phyloP scores from a whole-genome alignment of 2,329 filamentous ascomycete species.

The Fusarium sublunatum region DNA sequence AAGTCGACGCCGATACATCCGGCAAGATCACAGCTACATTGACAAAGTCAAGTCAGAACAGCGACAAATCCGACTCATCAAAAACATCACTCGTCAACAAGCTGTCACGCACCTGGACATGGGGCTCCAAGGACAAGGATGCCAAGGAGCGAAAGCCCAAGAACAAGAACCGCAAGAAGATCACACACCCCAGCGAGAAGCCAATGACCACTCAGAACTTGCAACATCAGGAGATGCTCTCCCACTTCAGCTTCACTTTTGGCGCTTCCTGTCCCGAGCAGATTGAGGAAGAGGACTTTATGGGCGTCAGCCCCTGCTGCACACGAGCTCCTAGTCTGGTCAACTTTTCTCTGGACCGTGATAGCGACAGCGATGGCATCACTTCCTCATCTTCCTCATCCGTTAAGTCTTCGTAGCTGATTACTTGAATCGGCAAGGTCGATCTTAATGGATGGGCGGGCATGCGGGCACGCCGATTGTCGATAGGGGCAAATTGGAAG shows the following conservation, averaged over 20 bases:
- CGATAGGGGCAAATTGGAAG: slow-evolving; percentile 25
- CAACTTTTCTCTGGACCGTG: slow-evolving; percentile 40
- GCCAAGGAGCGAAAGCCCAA: slow-evolving; percentile 48
- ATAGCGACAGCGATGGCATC: slow-evolving; percentile 40
- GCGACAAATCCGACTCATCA: slow-evolving; percentile 41
- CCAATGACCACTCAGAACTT: slow-evolving; percentile 59
- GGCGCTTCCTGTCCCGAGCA: slow-evolving; percentile 53
- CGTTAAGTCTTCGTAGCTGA: slow-evolving; percentile 35
- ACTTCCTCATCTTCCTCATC: slow-evolving; percentile 38
- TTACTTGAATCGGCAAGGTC: slow-evolving; percentile 39
- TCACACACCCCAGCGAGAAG: slow-evolving; percentile 57
- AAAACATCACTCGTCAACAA: slow-evolving; percentile 48
- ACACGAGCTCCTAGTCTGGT: slow-evolving; percentile 54
- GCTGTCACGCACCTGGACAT: slow-evolving; percentile 49
- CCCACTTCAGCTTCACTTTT: slow-evolving; percentile 60
- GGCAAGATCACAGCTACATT: slow-evolving; percentile 45
- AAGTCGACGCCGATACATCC: slow-evolving; percentile 49
- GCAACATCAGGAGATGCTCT: slow-evolving; percentile 60
- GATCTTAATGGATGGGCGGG: slow-evolving; percentile 36
- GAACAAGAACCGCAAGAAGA: slow-evolving; percentile 44
- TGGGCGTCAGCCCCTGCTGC: slow-evolving; percentile 59
- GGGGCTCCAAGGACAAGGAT: slow-evolving; percentile 47
- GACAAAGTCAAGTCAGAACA: slow-evolving; percentile 47
- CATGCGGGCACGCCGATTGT: slow-evolving; percentile 31
- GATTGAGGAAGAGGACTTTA: slow-evolving; percentile 50